phyloP scores from a whole-genome alignment of 2,329 filamentous ascomycete genomes.

The Alternaria infectoria region DNA sequence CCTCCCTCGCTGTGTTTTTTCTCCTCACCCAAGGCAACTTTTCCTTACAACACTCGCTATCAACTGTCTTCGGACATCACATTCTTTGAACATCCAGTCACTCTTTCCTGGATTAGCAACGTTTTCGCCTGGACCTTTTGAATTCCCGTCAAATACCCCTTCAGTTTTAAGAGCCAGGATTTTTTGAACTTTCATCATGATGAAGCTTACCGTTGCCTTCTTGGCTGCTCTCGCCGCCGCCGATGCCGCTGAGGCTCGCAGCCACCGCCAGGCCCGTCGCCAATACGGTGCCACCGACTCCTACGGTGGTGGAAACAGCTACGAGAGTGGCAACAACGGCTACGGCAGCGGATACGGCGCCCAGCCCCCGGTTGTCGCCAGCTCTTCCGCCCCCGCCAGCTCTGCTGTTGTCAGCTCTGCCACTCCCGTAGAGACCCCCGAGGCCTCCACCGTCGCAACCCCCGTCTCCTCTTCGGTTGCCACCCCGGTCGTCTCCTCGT shows the following conservation, averaged over 20 bases:
- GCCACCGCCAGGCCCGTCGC: conserved; percentile 37
- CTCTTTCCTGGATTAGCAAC: conserved; percentile 45
- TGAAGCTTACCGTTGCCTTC: conserved; percentile 45
- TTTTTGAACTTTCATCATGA: conserved; percentile 20
- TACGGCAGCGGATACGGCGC: conserved; percentile 8
- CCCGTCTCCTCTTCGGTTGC: conserved; percentile 4
- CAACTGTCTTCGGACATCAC: conserved; percentile 40
- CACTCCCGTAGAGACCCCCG: conserved; percentile 2
- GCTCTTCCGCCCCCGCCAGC: conserved; percentile 6
- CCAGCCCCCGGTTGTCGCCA: not conserved
- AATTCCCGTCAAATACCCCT: conserved; percentile 23
- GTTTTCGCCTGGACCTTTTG: conserved; percentile 30
- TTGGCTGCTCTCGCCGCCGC: conserved; percentile 39
- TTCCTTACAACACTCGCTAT: conserved; percentile 46
- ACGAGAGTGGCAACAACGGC: not conserved
- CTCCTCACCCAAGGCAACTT: conserved; percentile 43
- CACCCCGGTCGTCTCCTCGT: not conserved
- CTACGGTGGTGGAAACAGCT: not conserved
- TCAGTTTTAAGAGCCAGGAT: conserved; percentile 35
- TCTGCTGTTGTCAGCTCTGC: conserved; percentile 11
- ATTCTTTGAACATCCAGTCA: conserved; percentile 47
- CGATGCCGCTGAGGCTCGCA: conserved; percentile 39
- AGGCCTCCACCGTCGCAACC: not conserved
- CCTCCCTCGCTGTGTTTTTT: conserved; percentile 20
- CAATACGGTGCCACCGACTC: conserved; percentile 22